Evolutionary conservation across 805 yeast genomes (phyloP), one percentile per base, ranked within the genome.

Genomic region (Kregervanrija fluxuum): DNA sequence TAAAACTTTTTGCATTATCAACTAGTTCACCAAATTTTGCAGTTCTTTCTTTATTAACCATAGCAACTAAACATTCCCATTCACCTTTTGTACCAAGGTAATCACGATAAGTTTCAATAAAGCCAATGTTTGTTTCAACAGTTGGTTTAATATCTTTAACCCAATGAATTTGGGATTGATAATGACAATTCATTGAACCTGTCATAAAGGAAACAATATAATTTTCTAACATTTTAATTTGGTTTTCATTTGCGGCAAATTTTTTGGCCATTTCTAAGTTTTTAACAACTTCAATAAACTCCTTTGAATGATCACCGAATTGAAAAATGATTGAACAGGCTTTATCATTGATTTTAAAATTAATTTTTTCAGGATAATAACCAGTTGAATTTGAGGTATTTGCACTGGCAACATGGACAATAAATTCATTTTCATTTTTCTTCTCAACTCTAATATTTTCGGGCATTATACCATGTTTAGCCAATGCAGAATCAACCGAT

Each of bases 31-130:
- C 79, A 59, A 88, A 88, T 56, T 86, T 88, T 42, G 76, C 81
- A 13, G 96, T 88, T 49, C 95, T 75, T 50, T 86, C 91, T 59
- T 84, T 82, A 65, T 88, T 87, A 45, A 88, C 95, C 78, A 87
- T 84, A 15, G 95, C 91, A 32, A 88, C 93, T 40, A 88, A 68
- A 30, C 95, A 87, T 67, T 88, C 96, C 91, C 93, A 88, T 64
- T 88, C 96, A 48, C 96, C 96, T 57, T 89, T 76, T 39, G 87
- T 86, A 39, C 95, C 95, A 31, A 90, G 77, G 12, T 95, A 95
- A 60, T 87, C 96, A 64, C 96, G 75, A 67, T 88, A 88, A 30
- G 96, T 88, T 67, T 88, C 96, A 54, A 88, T 88, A 61, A 88
- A 88, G 0, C 96, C 96, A 54, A 88, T 77, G 60, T 88, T 87